phyloP scores from a whole-genome alignment of 345 rosid genomes.

The Populus alba region DNA sequence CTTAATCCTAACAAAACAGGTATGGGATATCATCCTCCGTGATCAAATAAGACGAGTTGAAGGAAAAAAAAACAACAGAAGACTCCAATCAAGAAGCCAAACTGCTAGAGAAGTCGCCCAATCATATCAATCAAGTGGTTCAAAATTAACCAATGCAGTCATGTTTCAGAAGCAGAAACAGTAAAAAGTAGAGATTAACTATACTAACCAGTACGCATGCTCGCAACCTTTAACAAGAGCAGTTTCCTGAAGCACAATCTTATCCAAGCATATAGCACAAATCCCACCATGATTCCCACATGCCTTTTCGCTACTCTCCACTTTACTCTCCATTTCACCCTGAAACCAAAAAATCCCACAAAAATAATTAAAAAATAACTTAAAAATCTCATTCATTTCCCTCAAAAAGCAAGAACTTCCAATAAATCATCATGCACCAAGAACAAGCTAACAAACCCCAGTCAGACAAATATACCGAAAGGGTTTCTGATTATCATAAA shows the following conservation, averaged over 20 bases:
- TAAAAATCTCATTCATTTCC: background rate
- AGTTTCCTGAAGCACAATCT: constrained; percentile 77
- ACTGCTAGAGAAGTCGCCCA: background rate
- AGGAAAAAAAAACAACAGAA: background rate
- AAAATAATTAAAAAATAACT: background rate
- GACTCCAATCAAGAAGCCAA: background rate
- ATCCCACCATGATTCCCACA: constrained; percentile 65
- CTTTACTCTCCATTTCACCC: constrained; percentile 39
- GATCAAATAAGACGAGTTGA: background rate
- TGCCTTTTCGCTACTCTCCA: constrained; percentile 28
- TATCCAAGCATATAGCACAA: constrained; percentile 85
- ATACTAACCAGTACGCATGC: constrained; percentile 81
- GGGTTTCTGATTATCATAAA: background rate
- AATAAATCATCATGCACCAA: background rate
- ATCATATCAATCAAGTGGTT: too few species aligned
- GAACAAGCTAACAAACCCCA: background rate
- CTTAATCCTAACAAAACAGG: background rate
- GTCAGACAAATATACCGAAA: background rate
- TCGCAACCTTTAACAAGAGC: constrained; percentile 95
- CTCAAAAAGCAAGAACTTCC: background rate
- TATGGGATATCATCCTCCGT: background rate
- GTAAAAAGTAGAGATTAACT: background rate
- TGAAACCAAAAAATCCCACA: constrained; percentile 23
- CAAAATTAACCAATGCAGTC: background rate
- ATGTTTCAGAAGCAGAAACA: background rate